Conservation (phyloP, 164 flowering plant genomes). For the Vitis rotundifolia region DNA sequence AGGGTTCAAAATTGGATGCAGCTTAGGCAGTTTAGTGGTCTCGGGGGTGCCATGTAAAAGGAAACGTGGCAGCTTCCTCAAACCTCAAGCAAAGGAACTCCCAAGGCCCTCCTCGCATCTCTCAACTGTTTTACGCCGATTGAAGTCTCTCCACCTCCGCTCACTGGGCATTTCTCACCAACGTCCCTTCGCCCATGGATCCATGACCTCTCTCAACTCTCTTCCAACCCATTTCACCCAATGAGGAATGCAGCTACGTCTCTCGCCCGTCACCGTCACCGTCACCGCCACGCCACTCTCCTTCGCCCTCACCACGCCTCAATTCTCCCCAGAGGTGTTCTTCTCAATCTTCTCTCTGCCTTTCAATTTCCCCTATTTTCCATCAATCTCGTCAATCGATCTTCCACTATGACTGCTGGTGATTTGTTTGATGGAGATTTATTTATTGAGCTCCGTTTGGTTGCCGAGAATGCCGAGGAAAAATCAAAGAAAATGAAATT, state of each 20-base stretch:
- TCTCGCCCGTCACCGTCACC: constrained; percentile 31
- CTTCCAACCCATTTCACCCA: constrained; percentile 1
- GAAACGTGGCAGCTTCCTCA: constrained; percentile 18
- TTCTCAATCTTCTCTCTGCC: neutral
- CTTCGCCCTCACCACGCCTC: constrained; percentile 9
- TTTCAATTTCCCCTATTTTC: constrained; percentile 4
- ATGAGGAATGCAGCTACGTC: constrained; percentile 45
- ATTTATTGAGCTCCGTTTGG: too few relatives aligned
- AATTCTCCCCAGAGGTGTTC: constrained; percentile 20
- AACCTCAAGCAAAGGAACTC: constrained; percentile 5
- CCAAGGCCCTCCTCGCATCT: neutral
- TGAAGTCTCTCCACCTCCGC: neutral
- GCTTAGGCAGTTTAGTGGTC: neutral
- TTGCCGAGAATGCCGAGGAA: neutral
- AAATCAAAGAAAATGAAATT: too few relatives aligned
- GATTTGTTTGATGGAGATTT: too few relatives aligned
- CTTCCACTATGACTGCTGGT: neutral
- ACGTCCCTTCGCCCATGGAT: constrained; percentile 13
- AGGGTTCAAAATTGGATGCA: too few relatives aligned
- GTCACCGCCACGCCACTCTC: constrained; percentile 20
- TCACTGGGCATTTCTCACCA: constrained; percentile 16
- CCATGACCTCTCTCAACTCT: neutral
- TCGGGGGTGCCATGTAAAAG: constrained; percentile 12
- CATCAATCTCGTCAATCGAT: too few relatives aligned
- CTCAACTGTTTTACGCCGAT: neutral